Evolutionary conservation across 139 green algal species (phyloP), one percentile per base, ranked within the genome.

Genomic region (Desmodesmus armatus): DNA sequence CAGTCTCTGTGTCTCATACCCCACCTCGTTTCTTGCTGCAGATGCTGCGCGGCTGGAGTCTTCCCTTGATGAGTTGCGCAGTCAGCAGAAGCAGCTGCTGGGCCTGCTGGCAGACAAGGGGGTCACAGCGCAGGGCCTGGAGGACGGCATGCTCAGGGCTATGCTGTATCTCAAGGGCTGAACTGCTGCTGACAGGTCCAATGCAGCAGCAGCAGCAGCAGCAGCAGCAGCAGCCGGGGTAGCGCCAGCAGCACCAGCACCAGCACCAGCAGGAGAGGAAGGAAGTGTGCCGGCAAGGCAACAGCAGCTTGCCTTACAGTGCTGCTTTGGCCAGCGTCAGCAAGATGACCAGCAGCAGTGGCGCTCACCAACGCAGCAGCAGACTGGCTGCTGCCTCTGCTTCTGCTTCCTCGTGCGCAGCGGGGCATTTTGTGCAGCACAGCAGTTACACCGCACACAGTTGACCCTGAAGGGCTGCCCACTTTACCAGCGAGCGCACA

Each of bases 81-180:
- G 9, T 11, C 35, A 86, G 51, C 80, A 86, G 80, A 84, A 84
- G 78, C 62, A 41, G 55, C 55, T 84, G 25, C 35, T 76, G 17
- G 78, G 25, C 6, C 78, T 65, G 78, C 62, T 84, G 62, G 78
- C 62, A n/a, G 78, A 84, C 62, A 75, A 77, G 31, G 78, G 78
- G 17, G 78, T 62, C 11, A 65, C 78, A 25, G 62, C 78, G 11
- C 19, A 63, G 39, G 71, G 37, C 1, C 55, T 82, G 55, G 37
- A 82, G 55, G 76, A 82, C 3, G 53, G 76, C 25, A 71, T 82
- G 76, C 55, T 82, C 55, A 43, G 76, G 27, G 53, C 76, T 9
- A 72, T 82, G 76, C 55, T 82, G 76, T 55, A 82, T 25, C 76
- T 82, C 23, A 72, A 72, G 23, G 76, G n/a, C n/a, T n/a, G n/a